Conservation (phyloP, 768 basidiomycete species). For the Lentinula detonsa region DNA sequence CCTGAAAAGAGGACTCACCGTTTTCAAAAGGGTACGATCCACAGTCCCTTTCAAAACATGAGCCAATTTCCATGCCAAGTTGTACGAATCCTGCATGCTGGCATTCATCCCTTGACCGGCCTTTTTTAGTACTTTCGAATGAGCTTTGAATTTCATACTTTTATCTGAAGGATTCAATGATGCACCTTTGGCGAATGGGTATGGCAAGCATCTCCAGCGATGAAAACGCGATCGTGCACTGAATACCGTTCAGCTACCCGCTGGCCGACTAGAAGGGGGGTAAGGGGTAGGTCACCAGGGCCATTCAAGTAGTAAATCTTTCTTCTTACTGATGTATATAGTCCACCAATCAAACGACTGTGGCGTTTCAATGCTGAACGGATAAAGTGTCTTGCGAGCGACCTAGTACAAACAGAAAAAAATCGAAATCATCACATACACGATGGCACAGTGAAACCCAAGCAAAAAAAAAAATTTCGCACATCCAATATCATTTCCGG, state of each 20-base stretch:
- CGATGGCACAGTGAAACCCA: no score
- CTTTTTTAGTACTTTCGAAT: not conserved
- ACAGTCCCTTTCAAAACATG: constrained; percentile 54
- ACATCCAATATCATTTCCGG: constrained; percentile 52
- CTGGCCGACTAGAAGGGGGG: constrained; percentile 59
- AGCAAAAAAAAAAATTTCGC: no score
- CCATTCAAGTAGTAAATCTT: not conserved
- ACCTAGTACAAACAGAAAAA: constrained; percentile 37
- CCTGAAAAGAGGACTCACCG: constrained; percentile 21
- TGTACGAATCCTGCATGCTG: constrained; percentile 71
- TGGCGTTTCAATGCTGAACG: constrained; percentile 45
- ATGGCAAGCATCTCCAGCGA: constrained; percentile 73
- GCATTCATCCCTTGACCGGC: constrained; percentile 75
- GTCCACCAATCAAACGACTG: constrained; percentile 68
- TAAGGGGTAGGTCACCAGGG: no score
- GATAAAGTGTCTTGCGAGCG: constrained; percentile 48
- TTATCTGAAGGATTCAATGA: constrained; percentile 2
- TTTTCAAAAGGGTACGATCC: constrained; percentile 38
- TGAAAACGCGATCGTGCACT: constrained; percentile 60
- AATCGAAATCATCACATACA: no score
- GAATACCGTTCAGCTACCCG: constrained; percentile 64
- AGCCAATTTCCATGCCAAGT: constrained; percentile 65
- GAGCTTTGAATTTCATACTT: not conserved
- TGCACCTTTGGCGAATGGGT: constrained; percentile 61
- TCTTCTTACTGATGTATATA: constrained; percentile 57